These are phyloP conservation scores for Ensete glaucum DNA, from an alignment of 176 grass and related monocot species.

Conservation along the genomic window DNA sequence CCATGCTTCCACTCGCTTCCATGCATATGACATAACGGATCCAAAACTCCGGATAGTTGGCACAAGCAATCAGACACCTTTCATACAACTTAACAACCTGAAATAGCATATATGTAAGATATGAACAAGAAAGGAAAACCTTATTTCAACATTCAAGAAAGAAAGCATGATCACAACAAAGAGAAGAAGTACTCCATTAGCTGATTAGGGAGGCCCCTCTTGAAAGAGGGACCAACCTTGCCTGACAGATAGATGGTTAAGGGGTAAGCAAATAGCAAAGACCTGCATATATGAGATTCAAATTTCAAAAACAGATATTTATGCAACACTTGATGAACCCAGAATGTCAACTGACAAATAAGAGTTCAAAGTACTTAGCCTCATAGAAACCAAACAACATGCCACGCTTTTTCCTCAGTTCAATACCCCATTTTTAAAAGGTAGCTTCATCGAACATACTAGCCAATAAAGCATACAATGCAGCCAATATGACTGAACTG, in stretches of 20 bases:
- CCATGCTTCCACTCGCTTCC: constrained; percentile 77
- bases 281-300: constrained; percentile 99
- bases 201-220: constrained; percentile 86
- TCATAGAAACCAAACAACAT: constrained; percentile 91
- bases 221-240: constrained; percentile 81
- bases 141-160: constrained; percentile 18
- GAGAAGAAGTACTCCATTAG: constrained; percentile 97
- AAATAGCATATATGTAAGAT: constrained; percentile 45
- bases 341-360: constrained; percentile 98
- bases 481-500: constrained; percentile 92
- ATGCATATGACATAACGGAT: constrained; percentile 92
- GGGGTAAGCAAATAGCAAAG: constrained; percentile 98
- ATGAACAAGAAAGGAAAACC: constrained; percentile 10
- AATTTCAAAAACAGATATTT: constrained; percentile 79
- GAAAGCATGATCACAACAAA: constrained; percentile 43
- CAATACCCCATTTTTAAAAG: constrained; percentile 83
- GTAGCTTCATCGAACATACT: constrained; percentile 93
- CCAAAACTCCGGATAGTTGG: constrained; percentile 95
- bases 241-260: constrained; percentile 99
- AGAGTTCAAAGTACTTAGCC: constrained; percentile 99
- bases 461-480: constrained; percentile 74
- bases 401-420: constrained; percentile 95
- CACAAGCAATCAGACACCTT: constrained; percentile 93
- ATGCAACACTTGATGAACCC: constrained; percentile 78
- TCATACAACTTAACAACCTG: constrained; percentile 99